A percentile compares a stretch with the other conserved stretches of the same genome.
Conservation (phyloP, 225 moss, liverwort and hornwort genomes). For the Sphagnum tenellum region DNA sequence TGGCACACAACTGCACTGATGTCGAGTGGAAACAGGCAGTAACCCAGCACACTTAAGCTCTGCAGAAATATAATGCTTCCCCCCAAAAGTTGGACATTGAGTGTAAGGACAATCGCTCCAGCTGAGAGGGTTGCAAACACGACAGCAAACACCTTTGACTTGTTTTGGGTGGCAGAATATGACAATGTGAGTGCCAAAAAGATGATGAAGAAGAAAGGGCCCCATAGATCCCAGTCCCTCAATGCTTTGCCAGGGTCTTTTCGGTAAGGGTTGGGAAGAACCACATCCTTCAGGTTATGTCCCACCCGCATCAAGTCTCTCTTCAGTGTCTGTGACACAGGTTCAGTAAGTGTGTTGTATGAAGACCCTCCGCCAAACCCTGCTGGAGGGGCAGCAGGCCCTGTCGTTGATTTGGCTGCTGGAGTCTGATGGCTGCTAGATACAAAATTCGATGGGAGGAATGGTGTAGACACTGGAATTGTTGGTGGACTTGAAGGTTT, state of each 20-base stretch:
- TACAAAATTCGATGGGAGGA: constrained; percentile 44
- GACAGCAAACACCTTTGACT: constrained; percentile 92
- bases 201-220: constrained; percentile 98
- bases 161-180: constrained; percentile 75
- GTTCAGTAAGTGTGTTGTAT: constrained; percentile 88
- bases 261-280: constrained; percentile 88
- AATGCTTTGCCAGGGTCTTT: constrained; percentile 98
- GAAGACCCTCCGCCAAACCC: constrained; percentile 79
- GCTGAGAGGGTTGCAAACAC: constrained; percentile 93
- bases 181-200: constrained; percentile 84
- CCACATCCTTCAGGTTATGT: constrained; percentile 83
- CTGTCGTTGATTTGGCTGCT: constrained; percentile 14
- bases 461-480: constrained; percentile 60
- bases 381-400: constrained; percentile 17
- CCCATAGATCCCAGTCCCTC: constrained; percentile 99
- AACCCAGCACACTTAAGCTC: constrained; percentile 90
- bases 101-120: constrained; percentile 85
- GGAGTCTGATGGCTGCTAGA: constrained; percentile 49
- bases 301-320: constrained; percentile 74
- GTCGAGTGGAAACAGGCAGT: constrained; percentile 93
- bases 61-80: constrained; percentile 98
- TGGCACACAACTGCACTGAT: constrained; percentile 83
- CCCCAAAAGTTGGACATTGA: constrained; percentile 92
- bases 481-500: constrained; percentile 53
- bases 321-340: constrained; percentile 87